Base-by-base conservation (phyloP, 2,329 filamentous ascomycete species). In the Curvularia lunata region DNA sequence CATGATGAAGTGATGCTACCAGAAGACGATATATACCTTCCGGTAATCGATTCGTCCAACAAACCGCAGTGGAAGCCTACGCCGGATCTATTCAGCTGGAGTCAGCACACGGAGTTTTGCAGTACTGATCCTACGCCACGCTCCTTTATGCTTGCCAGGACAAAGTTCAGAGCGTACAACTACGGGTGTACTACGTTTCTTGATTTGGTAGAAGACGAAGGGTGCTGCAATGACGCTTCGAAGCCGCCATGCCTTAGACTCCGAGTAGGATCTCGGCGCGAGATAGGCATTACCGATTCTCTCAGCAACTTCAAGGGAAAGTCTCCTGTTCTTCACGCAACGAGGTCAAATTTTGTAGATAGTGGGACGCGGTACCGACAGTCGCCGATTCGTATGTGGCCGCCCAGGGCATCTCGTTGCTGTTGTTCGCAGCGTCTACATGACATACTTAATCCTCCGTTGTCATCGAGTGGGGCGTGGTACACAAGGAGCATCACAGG, bases 171-270 rank as follows among this genome's bases (percentile, higher is more conserved):
- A 23, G 79, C 81, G 3, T 90, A 90, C 68, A 80, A 84, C 49
- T 71, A 79, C 12, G 77, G 80, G 1, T 82, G 81, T 59, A 79
- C 78, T 21, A 80, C 86, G 0, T 89, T 86, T 64, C 52, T 89
- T 5, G 87, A 90, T 62, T 70, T 90, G 0, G 82, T 88, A 5
- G 80, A 87, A 59, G 81, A 85, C 59, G 74, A 81, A 3, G 48
- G 71, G 2, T 78, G 75, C 54, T 78, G 71, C 30, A 61, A 69
- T 2, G 64, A 72, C n/a, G 59, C 66, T 2, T 67, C 70, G 59
- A 42, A 54, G n/a, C 56, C 54, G 18, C 58, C 75, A 61, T 77
- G 77, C 18, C 73, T 86, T 12, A 80, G 82, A 4, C 74, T 90
- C 4, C 79, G 83, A 25, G 75, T 84, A 9, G 81, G 82, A 3